Base-by-base conservation (phyloP, 148 eudicot species). In the Cornus florida region DNA sequence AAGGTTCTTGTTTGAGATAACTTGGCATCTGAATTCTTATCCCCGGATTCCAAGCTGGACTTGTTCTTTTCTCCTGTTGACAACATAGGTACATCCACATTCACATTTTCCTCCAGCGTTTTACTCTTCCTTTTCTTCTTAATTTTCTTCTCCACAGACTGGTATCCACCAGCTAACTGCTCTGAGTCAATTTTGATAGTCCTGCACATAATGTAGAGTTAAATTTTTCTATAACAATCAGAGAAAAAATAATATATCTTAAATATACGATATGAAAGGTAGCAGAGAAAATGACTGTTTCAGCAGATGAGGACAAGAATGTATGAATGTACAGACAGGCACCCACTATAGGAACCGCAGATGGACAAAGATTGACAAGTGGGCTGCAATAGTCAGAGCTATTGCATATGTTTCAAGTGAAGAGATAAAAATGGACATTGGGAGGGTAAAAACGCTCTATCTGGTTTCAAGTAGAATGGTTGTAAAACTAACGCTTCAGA, bases 41-140 rank as follows among this genome's bases (percentile, higher is more conserved):
- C 83, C 72, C 73, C 77, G 20, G 50, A 28, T 78, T 79, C 82
- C 38, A 17, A 41, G 60, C 20, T 10, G 70, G 43, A 2, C 23
- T 28, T 56, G 31, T 71, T 77, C 38, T 70, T 77, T 13, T 48
- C 82, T 23, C 77, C 80, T 12, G 19, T 66, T 50, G 69, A 22
- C 70, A 23, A 69, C 17, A 22, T 7, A 69, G 72, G 19, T 20
- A 39, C 72, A 71, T 74, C 81, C 48, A 69, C 38, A 53, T 72
- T 74, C 31, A n/a, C 65, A 24, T 48, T 50, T 71, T 62, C 80
- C 72, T 77, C 86, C 20, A 75, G 23, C 41, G 59, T 65, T 80
- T 85, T 86, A 76, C 81, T 83, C 74, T 84, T 86, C 85, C 75
- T 90, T 83, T 86, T 93, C 83, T 71, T 85, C 81, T 87, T 86